Evolutionary conservation across 345 rosid genomes (phyloP), one percentile per base, ranked within the genome.

Genomic region (Alliaria petiolata): DNA sequence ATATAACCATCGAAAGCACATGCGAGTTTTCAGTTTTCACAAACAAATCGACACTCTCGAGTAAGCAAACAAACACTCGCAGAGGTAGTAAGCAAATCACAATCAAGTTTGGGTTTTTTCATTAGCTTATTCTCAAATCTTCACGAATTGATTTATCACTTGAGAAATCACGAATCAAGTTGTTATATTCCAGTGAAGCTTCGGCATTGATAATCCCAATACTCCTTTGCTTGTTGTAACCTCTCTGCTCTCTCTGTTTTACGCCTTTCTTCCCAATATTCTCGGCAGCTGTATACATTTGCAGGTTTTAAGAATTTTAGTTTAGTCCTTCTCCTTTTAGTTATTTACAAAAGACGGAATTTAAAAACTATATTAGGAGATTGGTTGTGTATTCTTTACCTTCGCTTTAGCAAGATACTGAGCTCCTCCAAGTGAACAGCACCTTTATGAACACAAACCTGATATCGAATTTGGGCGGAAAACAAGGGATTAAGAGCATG

Each of bases 391-490:
- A 19, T 58, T 20, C 13, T 49, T 46, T 77, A 93, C 97, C 98
- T 93, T 81, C 87, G 71, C 56, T 82, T 78, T 33, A 90, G 64
- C 52, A 90, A 64, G 57, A 86, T 82, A 72, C 69, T 82, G 70
- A 89, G 96, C 79, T 91, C 98, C 8, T 93, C 95, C 87, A 93
- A 77, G 82, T 81, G 98, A 38, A 91, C 83, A 13, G 83, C 83
- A 42, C 85, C 89, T 78, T 87, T 83, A 71, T 83, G 85, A 26
- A 93, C 95, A 62, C 85, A 69, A 15, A 75, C 74, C 97, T 93
- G 77, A 31, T 68, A 40, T 31, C 38, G 35, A 22, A 39, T 22
- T 22, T 49, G 5, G 14, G 20, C 1, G 10, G 44, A 33, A 26
- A 10, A 8, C 30, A 25, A n/a, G 2, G 56, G 4, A 44, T 25